Percentiles rank a stretch among this genome's conserved stretches.
These are phyloP conservation scores for Pyrus pyrifolia DNA, from an alignment of 306 rosid genomes.

Conservation along the genomic window DNA sequence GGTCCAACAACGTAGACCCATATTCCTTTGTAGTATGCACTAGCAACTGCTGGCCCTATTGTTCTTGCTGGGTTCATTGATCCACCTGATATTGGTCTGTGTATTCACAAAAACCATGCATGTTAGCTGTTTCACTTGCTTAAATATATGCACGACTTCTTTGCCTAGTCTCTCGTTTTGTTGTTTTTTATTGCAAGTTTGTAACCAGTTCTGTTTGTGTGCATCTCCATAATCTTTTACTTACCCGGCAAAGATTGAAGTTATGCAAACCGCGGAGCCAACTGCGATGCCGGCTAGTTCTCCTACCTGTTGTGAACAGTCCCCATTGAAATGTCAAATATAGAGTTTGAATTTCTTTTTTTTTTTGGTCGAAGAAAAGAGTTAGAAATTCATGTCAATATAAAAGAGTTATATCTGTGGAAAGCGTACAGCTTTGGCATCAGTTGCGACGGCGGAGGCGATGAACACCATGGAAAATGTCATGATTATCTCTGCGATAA, in stretches of 20 bases:
- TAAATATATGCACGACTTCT: neutral
- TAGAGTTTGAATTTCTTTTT: neutral
- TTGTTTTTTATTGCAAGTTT: too few species aligned
- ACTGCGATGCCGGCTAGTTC: slow-evolving; percentile 75
- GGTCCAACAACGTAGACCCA: slow-evolving; percentile 78
- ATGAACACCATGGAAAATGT: slow-evolving; percentile 72
- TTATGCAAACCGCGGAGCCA: slow-evolving; percentile 66
- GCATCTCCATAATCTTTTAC: neutral
- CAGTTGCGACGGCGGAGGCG: slow-evolving; percentile 68
- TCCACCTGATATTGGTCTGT: slow-evolving; percentile 83
- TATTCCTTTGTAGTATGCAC: slow-evolving; percentile 44
- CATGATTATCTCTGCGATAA: slow-evolving; percentile 52
- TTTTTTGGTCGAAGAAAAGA: too few species aligned
- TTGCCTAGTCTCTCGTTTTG: neutral
- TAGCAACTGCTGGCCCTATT: slow-evolving; percentile 73
- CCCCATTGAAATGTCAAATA: neutral
- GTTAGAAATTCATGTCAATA: neutral
- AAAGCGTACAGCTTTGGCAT: slow-evolving; percentile 53
- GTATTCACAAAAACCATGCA: neutral
- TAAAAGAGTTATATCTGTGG: neutral
- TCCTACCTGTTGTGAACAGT: slow-evolving; percentile 35
- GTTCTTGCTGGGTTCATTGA: slow-evolving; percentile 94
- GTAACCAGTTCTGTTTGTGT: neutral
- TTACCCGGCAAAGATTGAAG: slow-evolving; percentile 85
- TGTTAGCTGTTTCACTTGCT: neutral